Conservation (phyloP, 441 rosid genomes). For the Arabidopsis lyrata region DNA sequence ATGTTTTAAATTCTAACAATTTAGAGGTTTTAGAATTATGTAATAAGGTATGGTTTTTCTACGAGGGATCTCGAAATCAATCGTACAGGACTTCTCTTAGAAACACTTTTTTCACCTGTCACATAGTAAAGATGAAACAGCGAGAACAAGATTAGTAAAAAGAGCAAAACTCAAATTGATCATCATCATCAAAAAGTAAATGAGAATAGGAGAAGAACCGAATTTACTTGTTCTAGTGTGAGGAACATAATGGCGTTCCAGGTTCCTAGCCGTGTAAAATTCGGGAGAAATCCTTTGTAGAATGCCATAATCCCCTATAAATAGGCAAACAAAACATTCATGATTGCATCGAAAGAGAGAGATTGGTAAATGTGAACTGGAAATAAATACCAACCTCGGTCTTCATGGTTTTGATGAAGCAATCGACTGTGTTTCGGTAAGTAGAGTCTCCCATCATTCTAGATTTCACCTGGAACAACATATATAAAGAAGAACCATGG, state of each 20-base stretch:
- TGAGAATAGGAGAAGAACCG: background rate
- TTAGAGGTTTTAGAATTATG: slow-evolving; percentile 33
- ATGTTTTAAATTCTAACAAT: slow-evolving; percentile 34
- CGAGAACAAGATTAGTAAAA: slow-evolving; percentile 2
- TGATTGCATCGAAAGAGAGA: slow-evolving; percentile 24
- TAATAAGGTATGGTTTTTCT: slow-evolving; percentile 25
- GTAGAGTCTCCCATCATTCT: slow-evolving; percentile 88
- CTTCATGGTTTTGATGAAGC: slow-evolving; percentile 72
- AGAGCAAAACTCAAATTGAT: slow-evolving; percentile 9
- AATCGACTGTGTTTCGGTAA: slow-evolving; percentile 69
- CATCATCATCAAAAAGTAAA: slow-evolving; percentile 30
- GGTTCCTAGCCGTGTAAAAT: slow-evolving; percentile 72
- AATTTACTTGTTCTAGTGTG: slow-evolving; percentile 75
- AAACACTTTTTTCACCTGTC: slow-evolving; percentile 80
- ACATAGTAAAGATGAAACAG: slow-evolving; percentile 22
- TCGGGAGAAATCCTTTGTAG: slow-evolving; percentile 76
- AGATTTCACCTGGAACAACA: slow-evolving; percentile 70
- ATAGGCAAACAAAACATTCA: slow-evolving; percentile 13
- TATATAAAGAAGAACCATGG: slow-evolving; percentile 23
- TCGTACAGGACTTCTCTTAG: slow-evolving; percentile 63
- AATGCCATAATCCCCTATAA: slow-evolving; percentile 69
- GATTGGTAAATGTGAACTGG: background rate
- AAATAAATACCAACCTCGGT: slow-evolving; percentile 55
- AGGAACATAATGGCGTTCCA: slow-evolving; percentile 79
- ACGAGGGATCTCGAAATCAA: slow-evolving; percentile 42